Conservation (phyloP, 495 filamentous ascomycete genomes). For the Hypomontagnella submonticulosa region DNA sequence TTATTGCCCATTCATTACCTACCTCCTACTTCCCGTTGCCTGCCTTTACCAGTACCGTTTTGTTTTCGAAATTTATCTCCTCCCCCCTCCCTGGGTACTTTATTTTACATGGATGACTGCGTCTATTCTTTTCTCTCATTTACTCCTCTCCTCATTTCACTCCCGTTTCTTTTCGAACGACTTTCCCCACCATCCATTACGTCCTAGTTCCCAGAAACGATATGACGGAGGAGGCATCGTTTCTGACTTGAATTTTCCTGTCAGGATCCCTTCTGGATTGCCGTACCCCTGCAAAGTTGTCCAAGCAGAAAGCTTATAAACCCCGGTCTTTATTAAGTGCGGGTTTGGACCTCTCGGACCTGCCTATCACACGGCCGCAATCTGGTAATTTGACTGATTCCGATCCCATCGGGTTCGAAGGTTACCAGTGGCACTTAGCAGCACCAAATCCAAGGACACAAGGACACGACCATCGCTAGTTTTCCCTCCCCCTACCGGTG, state of each 20-base stretch:
- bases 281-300: conserved; percentile 38
- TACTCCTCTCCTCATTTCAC: background rate
- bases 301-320: conserved; percentile 46
- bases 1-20: too few relatives aligned
- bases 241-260: conserved; percentile 35
- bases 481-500: background rate
- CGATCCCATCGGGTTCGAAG: conserved; percentile 44
- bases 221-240: conserved; percentile 36
- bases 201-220: conserved; percentile 11
- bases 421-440: too few relatives aligned
- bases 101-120: background rate
- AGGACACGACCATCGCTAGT: conserved; percentile 18
- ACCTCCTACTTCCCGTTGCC: too few relatives aligned
- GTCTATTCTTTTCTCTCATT: background rate
- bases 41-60: too few relatives aligned
- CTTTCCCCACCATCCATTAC: conserved; percentile 23
- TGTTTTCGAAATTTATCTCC: background rate
- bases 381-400: conserved; percentile 48
- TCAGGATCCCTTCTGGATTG: conserved; percentile 38
- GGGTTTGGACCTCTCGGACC: conserved; percentile 39
- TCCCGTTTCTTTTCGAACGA: too few relatives aligned
- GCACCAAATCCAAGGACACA: conserved; percentile 35
- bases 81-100: background rate
- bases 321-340: conserved; percentile 40
- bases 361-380: conserved; percentile 45